phyloP scores from a whole-genome alignment of 495 filamentous ascomycete genomes.

The Podospora conica region DNA sequence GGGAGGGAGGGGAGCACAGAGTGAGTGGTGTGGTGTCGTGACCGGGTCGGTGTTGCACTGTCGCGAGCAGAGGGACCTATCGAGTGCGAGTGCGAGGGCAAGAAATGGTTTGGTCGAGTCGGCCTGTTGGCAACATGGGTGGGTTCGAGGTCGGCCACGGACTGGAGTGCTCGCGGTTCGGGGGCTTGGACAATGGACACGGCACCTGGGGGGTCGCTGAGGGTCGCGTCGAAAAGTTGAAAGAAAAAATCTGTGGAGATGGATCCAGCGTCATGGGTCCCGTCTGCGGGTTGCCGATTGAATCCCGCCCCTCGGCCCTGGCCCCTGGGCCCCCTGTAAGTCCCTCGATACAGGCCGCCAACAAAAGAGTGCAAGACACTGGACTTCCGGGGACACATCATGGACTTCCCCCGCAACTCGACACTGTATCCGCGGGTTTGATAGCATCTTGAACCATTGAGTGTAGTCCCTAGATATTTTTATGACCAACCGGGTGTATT shows the following conservation, averaged over 20 bases:
- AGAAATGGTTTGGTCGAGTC: not conserved
- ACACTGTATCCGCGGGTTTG: not conserved
- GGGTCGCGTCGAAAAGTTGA: constrained; percentile 20
- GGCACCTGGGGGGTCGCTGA: not conserved
- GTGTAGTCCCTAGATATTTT: not conserved
- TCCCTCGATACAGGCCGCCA: not conserved
- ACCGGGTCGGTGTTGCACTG: not conserved
- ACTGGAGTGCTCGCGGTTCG: not conserved
- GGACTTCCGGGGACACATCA: not conserved
- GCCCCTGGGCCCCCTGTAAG: not conserved
- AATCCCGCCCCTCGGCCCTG: too few relatives aligned
- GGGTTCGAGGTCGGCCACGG: not conserved
- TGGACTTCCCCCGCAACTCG: not conserved
- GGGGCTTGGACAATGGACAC: not conserved
- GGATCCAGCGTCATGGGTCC: constrained; percentile 1
- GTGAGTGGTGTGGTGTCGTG: not conserved
- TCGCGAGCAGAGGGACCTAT: not conserved
- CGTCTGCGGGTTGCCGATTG: not conserved
- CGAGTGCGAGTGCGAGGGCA: not conserved
- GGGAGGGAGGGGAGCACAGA: too few relatives aligned
- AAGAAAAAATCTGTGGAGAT: constrained; percentile 30
- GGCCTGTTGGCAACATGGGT: not conserved
- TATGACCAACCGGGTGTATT: not conserved
- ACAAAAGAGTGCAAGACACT: not conserved
- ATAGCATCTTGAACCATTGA: not conserved